Base-by-base conservation (phyloP, 2,329 filamentous ascomycete species). In the Diaporthe aspalathi region DNA sequence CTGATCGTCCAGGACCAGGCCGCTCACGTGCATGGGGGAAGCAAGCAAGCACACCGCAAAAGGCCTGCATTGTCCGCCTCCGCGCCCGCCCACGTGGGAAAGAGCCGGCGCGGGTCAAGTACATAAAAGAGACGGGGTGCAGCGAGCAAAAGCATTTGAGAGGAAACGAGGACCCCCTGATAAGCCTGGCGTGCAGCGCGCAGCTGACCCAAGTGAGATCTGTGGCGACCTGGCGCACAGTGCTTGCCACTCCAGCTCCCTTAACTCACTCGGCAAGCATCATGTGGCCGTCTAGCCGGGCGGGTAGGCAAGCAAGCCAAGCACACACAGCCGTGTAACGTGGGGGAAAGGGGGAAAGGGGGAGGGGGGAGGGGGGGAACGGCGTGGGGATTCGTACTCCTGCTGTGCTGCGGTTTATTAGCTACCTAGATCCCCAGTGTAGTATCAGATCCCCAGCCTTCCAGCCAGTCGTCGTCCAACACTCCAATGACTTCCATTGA, bases 231-330 rank as follows among this genome's bases (percentile, higher is more conserved):
- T 45, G 29, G 20, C 40, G 20, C 43, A 32, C 16, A 3, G 38
- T 9, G 17, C 40, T 50, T 17, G 45, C 60, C 20, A 65, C n/a
- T n/a, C n/a, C n/a, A n/a, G n/a, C 45, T 65, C 60, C 35, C 35
- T 38, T 38, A 24, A 1, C 17, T 14, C n/a, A 20, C 57, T 60
- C 16, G 38, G 14, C 1, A 12, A 9, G 43, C 8, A 65, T 65
- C 60, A 65, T 65, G 60, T 50, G 53, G 43, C 20, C 43, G 60
- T n/a, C 50, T 27, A 9, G 12, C 45, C 60, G n/a, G 43, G 20
- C 45, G 60, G 60, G 60, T 65, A 24, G 50, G 60, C 60, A 62
- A 60, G 16, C 56, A 45, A 43, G 16, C n/a, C 35, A 43, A 60
- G 56, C 22, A 45, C 9, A 38, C 9, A 38, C 35, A 38, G 60